A percentile compares a stretch with the other conserved stretches of the same genome.
These are phyloP conservation scores for Botrytis elliptica DNA, from an alignment of 2,329 filamentous ascomycete genomes.

Conservation along the genomic window DNA sequence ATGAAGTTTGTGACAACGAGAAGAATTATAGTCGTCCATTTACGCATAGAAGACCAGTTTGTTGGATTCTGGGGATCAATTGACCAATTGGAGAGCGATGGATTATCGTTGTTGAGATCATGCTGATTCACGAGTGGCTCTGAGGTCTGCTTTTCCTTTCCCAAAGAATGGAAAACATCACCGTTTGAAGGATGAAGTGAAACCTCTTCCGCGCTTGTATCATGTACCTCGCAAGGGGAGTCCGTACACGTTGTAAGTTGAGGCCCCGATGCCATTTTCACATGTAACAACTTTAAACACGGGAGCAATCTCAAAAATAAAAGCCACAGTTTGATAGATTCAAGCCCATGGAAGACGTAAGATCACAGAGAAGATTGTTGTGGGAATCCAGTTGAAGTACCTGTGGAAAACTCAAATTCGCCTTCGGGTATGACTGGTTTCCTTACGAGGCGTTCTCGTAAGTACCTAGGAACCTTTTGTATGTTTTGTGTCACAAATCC, in stretches of 20 bases:
- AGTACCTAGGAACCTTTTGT: background rate
- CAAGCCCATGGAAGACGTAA: background rate
- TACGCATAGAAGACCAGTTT: conserved; percentile 1
- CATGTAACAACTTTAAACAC: background rate
- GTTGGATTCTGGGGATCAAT: background rate
- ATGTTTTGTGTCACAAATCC: background rate
- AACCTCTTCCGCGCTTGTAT: background rate
- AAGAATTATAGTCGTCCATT: background rate
- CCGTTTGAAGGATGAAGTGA: background rate
- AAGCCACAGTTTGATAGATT: background rate
- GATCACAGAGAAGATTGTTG: background rate
- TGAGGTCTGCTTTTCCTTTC: background rate
- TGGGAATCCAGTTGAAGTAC: background rate
- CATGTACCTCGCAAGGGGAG: background rate
- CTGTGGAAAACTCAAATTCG: background rate
- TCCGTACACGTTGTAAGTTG: background rate
- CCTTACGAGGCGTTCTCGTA: background rate
- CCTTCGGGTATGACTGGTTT: background rate
- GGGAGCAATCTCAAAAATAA: background rate
- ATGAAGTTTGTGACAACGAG: background rate
- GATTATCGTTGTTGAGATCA: background rate
- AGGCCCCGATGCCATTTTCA: background rate
- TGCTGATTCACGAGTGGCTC: background rate
- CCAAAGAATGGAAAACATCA: background rate
- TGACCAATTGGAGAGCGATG: background rate